These are phyloP conservation scores for Withania somnifera DNA, from an alignment of 305 asterid genomes.

Conservation along the genomic window DNA sequence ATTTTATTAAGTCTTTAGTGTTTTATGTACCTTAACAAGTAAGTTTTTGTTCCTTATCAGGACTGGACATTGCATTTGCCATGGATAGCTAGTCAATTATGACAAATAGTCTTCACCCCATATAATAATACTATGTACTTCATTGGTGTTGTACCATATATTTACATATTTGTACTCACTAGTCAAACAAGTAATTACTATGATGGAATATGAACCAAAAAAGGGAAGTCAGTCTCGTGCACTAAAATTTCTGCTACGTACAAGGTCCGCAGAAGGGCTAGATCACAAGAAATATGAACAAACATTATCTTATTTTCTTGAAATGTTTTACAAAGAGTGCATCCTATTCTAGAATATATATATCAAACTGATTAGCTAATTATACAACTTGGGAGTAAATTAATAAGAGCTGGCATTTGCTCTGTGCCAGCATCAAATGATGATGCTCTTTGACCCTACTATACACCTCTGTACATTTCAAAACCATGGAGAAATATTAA, in stretches of 20 bases:
- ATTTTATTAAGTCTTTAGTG: too few relatives aligned
- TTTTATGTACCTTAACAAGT: too few relatives aligned
- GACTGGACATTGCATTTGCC: background rate
- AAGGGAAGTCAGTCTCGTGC: too few relatives aligned
- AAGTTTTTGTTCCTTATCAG: background rate
- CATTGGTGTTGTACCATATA: background rate
- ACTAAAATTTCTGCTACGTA: too few relatives aligned
- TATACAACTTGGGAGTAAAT: conserved; percentile 1
- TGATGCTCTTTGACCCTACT: conserved; percentile 9
- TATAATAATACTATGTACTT: background rate
- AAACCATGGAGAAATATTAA: background rate
- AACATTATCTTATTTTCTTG: background rate
- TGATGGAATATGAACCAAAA: background rate
- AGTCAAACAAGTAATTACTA: background rate
- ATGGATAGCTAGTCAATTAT: background rate
- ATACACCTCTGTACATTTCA: conserved; percentile 7
- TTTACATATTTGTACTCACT: background rate
- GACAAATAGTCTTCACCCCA: background rate
- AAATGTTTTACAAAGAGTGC: background rate
- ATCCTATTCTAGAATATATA: background rate
- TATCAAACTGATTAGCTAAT: background rate
- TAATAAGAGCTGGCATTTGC: conserved; percentile 5
- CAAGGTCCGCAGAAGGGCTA: too few relatives aligned
- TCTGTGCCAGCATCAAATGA: background rate
- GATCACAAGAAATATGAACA: background rate